phyloP scores from a whole-genome alignment of 805 yeast species.

The Scheffersomyces ergatensis region DNA sequence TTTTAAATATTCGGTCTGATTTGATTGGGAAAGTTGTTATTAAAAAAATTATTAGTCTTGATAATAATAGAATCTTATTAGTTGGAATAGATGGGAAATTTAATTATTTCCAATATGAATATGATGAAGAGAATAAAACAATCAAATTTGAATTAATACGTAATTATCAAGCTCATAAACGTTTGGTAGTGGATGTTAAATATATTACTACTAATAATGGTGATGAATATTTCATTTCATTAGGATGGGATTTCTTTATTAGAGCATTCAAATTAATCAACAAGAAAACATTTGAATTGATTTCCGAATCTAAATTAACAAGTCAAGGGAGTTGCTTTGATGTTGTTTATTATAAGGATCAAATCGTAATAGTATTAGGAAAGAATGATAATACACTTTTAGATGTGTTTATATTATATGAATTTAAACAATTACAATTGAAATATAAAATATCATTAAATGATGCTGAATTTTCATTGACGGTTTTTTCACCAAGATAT shows the following conservation, averaged over 20 bases:
- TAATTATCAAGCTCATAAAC: slow-evolving; percentile 29
- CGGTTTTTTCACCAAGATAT: slow-evolving; percentile 59
- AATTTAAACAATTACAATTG: slow-evolving; percentile 13
- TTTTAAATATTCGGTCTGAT: not conserved
- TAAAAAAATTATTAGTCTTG: slow-evolving; percentile 31
- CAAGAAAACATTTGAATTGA: slow-evolving; percentile 6
- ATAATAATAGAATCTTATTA: slow-evolving; percentile 25
- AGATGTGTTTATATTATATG: slow-evolving; percentile 34
- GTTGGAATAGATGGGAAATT: slow-evolving; percentile 57
- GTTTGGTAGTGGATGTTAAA: slow-evolving; percentile 38
- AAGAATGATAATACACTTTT: slow-evolving; percentile 60
- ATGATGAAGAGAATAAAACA: slow-evolving; percentile 3
- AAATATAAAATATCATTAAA: slow-evolving; percentile 55
- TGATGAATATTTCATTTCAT: slow-evolving; percentile 43
- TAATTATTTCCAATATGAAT: slow-evolving; percentile 12
- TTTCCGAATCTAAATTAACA: slow-evolving; percentile 31
- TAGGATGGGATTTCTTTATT: slow-evolving; percentile 59
- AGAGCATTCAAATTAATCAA: slow-evolving; percentile 30
- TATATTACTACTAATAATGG: slow-evolving; percentile 12
- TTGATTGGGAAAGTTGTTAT: slow-evolving; percentile 18
- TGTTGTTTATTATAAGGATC: slow-evolving; percentile 18
- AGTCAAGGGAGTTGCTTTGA: slow-evolving; percentile 55
- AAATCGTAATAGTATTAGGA: slow-evolving; percentile 50
- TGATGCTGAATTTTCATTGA: slow-evolving; percentile 68
- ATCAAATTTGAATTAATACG: slow-evolving; percentile 3